phyloP scores from a whole-genome alignment of 2,329 filamentous ascomycete genomes.

The Ramichloridium luteum region DNA sequence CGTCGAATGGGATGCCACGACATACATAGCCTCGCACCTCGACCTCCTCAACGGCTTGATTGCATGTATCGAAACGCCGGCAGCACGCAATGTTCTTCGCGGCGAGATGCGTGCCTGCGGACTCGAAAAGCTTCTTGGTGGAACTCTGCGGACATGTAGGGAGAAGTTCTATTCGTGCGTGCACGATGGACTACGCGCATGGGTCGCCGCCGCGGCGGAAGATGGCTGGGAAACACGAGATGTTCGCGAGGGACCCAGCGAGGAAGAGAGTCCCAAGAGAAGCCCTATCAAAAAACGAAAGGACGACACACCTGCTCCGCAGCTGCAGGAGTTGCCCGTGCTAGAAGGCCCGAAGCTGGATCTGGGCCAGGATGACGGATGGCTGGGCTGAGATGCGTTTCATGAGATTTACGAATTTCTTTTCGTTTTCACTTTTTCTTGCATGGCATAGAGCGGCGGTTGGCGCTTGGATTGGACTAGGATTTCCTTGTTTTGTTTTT shows the following conservation, averaged over 20 bases:
- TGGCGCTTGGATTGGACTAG: not conserved
- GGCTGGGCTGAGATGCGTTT: constrained; percentile 19
- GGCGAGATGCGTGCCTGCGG: constrained; percentile 67
- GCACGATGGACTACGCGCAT: constrained; percentile 77
- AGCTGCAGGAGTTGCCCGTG: constrained; percentile 12
- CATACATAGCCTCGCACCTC: constrained; percentile 84
- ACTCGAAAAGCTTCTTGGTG: constrained; percentile 81
- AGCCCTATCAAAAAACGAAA: constrained; percentile 22
- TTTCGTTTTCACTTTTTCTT: too few species aligned
- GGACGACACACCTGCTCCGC: constrained; percentile 13
- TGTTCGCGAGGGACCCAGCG: constrained; percentile 61
- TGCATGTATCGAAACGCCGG: constrained; percentile 58
- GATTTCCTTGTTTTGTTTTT: not conserved
- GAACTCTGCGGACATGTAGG: constrained; percentile 78
- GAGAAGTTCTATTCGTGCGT: constrained; percentile 94
- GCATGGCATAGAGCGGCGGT: not conserved
- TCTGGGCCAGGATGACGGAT: constrained; percentile 20
- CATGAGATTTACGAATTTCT: not conserved
- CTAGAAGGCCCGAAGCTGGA: constrained; percentile 16
- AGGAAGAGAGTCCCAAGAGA: constrained; percentile 32
- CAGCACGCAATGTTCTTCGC: constrained; percentile 68
- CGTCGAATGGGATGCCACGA: constrained; percentile 97
- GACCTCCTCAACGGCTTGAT: constrained; percentile 87
- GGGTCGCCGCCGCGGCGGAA: constrained; percentile 75
- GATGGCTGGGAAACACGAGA: constrained; percentile 79